Base-by-base conservation (phyloP, 495 filamentous ascomycete genomes). In the Glonium stellatum region DNA sequence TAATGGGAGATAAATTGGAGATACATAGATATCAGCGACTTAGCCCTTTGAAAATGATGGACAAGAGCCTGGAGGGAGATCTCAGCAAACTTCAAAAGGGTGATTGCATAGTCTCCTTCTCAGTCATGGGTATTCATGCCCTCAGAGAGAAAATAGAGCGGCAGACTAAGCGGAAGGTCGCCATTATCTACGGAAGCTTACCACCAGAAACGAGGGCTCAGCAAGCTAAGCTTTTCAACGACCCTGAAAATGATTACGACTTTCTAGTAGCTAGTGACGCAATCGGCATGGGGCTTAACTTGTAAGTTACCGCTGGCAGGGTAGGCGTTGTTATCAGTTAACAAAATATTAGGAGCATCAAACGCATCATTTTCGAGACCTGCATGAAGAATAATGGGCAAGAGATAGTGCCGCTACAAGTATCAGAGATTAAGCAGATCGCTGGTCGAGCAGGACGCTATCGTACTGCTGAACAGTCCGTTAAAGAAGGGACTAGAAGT, bases 201-300 rank as follows among this genome's bases (percentile, higher is more conserved):
- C 95, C 95, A 1, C 93, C 95, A 25, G 92, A 97, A 71, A 96
- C 90, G 47, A 81, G 95, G 58, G 90, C 88, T 11, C 84, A 90
- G 67, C 93, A 99, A 74, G 93, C 93, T 6, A 80, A 78, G 23
- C 79, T 96, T 1, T 98, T 98, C 78, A 98, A 98, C 66, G 89
- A 97, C 63, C 90, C 87, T 0, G 75, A 93, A 68, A 97, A 89
- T 72, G 92, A 95, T 39, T 99, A 96, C 70, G 91, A 99, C 65
- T 91, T 86, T 62, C 77, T 99, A 4, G 89, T 92, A 25, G 93
- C 93, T 15, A 96, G 90, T 65, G 93, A 99, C 71, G 93, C 93
- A 22, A 90, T 99, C 63, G 93, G 93, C 22, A 99, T 99, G 93
- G 93, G 93, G 1, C 74, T 99, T 34, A 99, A 99, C 72, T 69